Evolutionary conservation across 2,329 filamentous ascomycete species (phyloP).

Genomic region (Rugonectria rugulosa): DNA sequence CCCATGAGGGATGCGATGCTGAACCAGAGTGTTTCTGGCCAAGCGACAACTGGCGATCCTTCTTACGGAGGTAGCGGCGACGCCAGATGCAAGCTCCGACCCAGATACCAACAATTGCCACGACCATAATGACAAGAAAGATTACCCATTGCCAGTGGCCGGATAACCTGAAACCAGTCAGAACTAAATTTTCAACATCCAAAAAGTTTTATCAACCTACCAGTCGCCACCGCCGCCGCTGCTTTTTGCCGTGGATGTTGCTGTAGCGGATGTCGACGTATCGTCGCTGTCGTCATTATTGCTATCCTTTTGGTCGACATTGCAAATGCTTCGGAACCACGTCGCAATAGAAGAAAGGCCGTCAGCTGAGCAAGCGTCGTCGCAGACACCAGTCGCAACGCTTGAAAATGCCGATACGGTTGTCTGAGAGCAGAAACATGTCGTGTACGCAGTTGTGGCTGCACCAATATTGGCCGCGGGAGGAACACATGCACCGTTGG

Average conservation of each 20-base stretch:
- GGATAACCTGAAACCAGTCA: conserved; percentile 61
- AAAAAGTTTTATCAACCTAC: conserved; percentile 44
- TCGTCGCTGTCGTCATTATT: conserved; percentile 20
- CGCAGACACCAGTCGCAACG: conserved; percentile 68
- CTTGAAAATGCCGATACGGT: conserved; percentile 65
- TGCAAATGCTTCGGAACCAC: conserved; percentile 77
- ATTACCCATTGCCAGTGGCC: conserved; percentile 82
- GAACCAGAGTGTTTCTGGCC: conserved; percentile 50
- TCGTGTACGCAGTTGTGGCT: conserved; percentile 62
- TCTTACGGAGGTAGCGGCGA: conserved; percentile 75
- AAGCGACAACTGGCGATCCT: conserved; percentile 58
- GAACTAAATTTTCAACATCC: not conserved
- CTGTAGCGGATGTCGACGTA: conserved; percentile 23
- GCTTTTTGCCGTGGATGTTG: conserved; percentile 20
- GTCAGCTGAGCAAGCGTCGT: conserved; percentile 59
- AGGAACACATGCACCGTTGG: conserved; percentile 75
- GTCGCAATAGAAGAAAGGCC: conserved; percentile 64
- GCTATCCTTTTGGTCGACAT: conserved; percentile 42
- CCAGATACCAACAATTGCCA: conserved; percentile 73
- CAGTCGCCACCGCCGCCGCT: conserved; percentile 52
- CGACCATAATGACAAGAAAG: conserved; percentile 77
- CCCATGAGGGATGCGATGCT: conserved; percentile 46
- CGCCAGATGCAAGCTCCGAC: conserved; percentile 74
- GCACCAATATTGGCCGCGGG: conserved; percentile 55
- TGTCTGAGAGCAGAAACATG: conserved; percentile 77